Percentiles rank a stretch among this genome's conserved stretches.
Evolutionary conservation across 2,329 filamentous ascomycete species (phyloP).

Genomic region (Diplodia scrobiculata): DNA sequence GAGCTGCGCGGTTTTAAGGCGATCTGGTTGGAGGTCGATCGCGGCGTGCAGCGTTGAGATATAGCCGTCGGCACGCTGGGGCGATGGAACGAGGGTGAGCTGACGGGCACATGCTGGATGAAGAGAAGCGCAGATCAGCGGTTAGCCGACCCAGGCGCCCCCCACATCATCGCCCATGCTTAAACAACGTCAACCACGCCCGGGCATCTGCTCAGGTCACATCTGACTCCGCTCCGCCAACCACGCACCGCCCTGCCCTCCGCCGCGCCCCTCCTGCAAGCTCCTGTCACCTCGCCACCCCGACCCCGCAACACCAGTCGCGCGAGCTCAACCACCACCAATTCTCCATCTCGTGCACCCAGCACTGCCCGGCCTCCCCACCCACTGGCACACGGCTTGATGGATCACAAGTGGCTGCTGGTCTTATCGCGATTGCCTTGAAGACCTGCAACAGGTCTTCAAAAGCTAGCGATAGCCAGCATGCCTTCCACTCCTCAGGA

Average conservation of each 20-base stretch:
- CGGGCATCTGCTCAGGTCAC: conserved; percentile 16
- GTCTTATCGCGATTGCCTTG: conserved; percentile 63
- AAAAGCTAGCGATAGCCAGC: conserved; percentile 52
- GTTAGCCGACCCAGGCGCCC: conserved; percentile 24
- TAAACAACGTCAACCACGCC: conserved; percentile 27
- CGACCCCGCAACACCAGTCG: conserved; percentile 26
- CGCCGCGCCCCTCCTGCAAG: conserved; percentile 3
- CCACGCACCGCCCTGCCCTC: conserved; percentile 7
- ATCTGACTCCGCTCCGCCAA: conserved; percentile 16
- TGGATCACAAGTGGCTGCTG: conserved; percentile 56
- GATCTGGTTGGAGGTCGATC: neutral
- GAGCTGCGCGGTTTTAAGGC: neutral
- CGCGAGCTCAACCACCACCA: conserved; percentile 22
- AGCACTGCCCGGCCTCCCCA: neutral
- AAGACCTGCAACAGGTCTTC: conserved; percentile 57
- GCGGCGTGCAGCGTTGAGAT: conserved; percentile 5
- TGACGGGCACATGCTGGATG: conserved; percentile 22
- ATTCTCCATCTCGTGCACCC: conserved; percentile 14
- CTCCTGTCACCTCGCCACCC: conserved; percentile 23
- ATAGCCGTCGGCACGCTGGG: conserved; percentile 10
- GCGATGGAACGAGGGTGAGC: conserved; percentile 23
- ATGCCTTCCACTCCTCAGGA: conserved; percentile 48
- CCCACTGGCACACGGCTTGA: conserved; percentile 47
- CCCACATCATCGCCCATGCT: conserved; percentile 29
- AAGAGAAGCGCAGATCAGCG: conserved; percentile 27